phyloP scores from a whole-genome alignment of 805 yeast genomes.

The Isabelozyma pseudorhagii region DNA sequence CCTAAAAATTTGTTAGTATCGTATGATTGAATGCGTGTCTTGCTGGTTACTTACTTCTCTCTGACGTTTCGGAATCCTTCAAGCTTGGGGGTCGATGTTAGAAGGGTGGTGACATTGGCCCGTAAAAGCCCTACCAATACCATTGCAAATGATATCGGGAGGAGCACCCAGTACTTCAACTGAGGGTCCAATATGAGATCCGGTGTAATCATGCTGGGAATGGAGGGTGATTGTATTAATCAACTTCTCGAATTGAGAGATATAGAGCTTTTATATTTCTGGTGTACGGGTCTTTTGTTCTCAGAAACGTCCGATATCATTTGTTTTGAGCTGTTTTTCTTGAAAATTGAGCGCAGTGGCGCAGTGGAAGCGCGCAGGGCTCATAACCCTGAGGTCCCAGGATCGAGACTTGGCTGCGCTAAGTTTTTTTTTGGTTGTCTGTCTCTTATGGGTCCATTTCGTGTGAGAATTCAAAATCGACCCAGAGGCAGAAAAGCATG shows the following conservation, averaged over 20 bases:
- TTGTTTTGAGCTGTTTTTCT: no score
- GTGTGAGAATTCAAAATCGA: background rate
- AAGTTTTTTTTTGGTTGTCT: constrained; percentile 29
- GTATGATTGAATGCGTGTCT: background rate
- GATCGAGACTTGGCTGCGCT: constrained; percentile 97
- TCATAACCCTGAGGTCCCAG: constrained; percentile 98
- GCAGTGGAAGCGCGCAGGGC: constrained; percentile 99
- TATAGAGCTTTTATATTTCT: no score
- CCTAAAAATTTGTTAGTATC: constrained; percentile 13
- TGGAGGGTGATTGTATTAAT: background rate
- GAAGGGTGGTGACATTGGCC: constrained; percentile 59
- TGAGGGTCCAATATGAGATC: constrained; percentile 67
- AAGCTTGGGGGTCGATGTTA: constrained; percentile 57
- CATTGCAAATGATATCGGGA: constrained; percentile 90
- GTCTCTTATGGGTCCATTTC: background rate
- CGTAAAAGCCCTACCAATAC: constrained; percentile 79
- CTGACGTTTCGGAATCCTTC: constrained; percentile 46
- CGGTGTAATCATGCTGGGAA: background rate
- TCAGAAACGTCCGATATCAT: no score
- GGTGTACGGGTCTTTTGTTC: no score
- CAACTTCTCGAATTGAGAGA: no score
- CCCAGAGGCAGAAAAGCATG: background rate
- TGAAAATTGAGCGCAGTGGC: constrained; percentile 75
- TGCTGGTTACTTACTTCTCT: constrained; percentile 22
- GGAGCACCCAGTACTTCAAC: constrained; percentile 82